Conservation (phyloP, 225 moss, liverwort and hornwort species). For the Marchantia paleacea region DNA sequence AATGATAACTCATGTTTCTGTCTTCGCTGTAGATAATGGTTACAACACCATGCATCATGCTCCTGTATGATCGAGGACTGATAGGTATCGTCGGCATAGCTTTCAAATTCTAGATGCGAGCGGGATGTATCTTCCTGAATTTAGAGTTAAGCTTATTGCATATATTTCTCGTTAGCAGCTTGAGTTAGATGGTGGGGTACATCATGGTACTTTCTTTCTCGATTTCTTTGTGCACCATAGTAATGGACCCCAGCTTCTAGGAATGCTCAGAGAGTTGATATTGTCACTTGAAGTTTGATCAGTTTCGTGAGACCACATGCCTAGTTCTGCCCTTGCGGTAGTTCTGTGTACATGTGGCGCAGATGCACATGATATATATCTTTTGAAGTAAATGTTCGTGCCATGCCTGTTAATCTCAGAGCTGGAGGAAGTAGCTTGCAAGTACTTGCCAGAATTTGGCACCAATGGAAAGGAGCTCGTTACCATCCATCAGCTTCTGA, state of each 20-base stretch:
- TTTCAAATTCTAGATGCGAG: neutral
- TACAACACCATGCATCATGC: constrained; percentile 72
- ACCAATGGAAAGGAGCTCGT: constrained; percentile 69
- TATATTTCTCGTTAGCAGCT: neutral
- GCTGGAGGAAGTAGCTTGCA: constrained; percentile 64
- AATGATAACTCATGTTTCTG: neutral
- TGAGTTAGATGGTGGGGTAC: neutral
- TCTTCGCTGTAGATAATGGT: constrained; percentile 63
- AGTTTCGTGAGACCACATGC: neutral
- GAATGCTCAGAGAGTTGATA: neutral
- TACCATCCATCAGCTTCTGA: constrained; percentile 56
- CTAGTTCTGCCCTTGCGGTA: neutral
- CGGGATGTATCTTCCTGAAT: neutral
- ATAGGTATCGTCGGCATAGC: constrained; percentile 44
- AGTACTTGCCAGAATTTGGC: constrained; percentile 67
- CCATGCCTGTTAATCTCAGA: constrained; percentile 31
- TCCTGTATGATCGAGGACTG: constrained; percentile 63
- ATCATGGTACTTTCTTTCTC: neutral
- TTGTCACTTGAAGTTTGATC: neutral
- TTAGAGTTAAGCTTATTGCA: neutral
- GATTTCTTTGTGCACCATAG: neutral
- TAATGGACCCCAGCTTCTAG: neutral
- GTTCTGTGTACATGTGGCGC: neutral
- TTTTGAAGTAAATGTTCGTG: neutral
- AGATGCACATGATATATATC: neutral